phyloP scores from a whole-genome alignment of 83 land plant genomes.

The Thuja plicata region DNA sequence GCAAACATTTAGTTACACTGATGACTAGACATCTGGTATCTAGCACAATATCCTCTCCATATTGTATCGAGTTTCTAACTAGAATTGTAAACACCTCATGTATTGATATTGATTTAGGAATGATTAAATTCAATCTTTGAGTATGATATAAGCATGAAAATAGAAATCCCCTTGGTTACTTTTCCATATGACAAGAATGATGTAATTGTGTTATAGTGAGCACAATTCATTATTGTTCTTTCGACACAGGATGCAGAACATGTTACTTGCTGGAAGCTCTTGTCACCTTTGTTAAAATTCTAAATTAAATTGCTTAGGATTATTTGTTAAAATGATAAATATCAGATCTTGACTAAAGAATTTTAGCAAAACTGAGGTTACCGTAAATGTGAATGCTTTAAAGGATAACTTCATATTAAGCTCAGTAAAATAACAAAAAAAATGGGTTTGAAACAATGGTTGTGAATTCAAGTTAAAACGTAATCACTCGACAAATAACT shows the following conservation, averaged over 20 bases:
- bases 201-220: too few species aligned
- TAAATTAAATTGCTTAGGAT: too few species aligned
- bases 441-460: too few species aligned
- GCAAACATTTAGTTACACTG: constrained; percentile 28
- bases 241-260: not conserved
- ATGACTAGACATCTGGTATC: not conserved
- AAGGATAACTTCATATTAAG: too few species aligned
- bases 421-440: too few species aligned
- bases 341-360: too few species aligned
- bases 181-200: not conserved
- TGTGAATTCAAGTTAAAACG: too few species aligned
- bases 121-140: not conserved
- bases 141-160: not conserved
- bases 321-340: too few species aligned
- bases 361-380: too few species aligned
- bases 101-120: not conserved
- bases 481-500: too few species aligned
- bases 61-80: not conserved
- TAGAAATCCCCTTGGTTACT: not conserved
- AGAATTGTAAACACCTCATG: not conserved
- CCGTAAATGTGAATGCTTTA: too few species aligned
- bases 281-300: not conserved
- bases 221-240: not conserved
- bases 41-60: not conserved
- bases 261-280: not conserved